These are phyloP conservation scores for Eucalyptus tenuipes DNA, from an alignment of 345 rosid species.

Conservation along the genomic window DNA sequence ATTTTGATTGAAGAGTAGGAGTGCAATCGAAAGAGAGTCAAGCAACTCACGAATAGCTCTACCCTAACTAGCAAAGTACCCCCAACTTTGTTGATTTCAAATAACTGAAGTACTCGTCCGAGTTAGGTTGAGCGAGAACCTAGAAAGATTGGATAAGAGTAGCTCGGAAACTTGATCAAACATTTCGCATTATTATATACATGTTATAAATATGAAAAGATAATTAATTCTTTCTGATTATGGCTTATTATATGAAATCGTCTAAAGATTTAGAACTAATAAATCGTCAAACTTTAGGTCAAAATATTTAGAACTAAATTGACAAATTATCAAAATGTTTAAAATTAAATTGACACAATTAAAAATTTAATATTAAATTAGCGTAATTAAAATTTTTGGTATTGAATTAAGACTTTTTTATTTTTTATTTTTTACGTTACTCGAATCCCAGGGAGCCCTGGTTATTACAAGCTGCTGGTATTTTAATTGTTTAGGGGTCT, in stretches of 20 bases:
- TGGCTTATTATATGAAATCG: neutral
- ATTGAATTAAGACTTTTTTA: neutral
- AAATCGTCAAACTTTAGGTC: rapidly evolving
- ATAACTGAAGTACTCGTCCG: rapidly evolving
- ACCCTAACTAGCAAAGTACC: neutral
- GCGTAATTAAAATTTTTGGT: no score
- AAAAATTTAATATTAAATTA: no score
- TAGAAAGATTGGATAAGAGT: neutral
- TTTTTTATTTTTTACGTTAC: neutral
- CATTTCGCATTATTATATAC: neutral
- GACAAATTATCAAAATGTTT: rapidly evolving
- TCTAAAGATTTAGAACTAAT: rapidly evolving
- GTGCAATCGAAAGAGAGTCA: neutral
- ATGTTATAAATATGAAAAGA: neutral
- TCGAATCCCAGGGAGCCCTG: neutral
- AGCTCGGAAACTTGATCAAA: neutral
- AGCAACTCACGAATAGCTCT: neutral
- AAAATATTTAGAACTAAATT: neutral
- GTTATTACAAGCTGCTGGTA: neutral
- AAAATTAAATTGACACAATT: neutral
- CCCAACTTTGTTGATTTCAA: neutral
- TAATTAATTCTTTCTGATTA: neutral
- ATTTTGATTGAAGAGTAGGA: neutral
- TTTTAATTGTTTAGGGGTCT: neutral
- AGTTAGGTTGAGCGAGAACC: neutral